Conservation (phyloP, 2,329 filamentous ascomycete genomes). For the Didymella segeticola region DNA sequence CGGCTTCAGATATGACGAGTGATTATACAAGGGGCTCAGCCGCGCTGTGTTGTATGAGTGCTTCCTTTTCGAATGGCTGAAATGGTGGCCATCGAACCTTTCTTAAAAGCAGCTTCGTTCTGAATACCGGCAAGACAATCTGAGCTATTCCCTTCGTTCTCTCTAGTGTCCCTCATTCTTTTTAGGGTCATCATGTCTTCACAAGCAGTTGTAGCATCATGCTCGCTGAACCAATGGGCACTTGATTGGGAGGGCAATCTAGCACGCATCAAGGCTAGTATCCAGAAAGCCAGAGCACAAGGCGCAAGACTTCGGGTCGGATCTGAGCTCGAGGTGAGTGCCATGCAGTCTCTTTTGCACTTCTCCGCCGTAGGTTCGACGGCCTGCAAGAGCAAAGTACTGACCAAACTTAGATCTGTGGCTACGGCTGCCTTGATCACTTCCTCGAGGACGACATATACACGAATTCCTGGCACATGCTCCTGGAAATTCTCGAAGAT, state of each 20-base stretch:
- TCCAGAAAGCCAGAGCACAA: conserved; percentile 61
- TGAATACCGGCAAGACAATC: neutral
- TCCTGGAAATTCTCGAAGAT: conserved; percentile 63
- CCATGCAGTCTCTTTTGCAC: conserved; percentile 52
- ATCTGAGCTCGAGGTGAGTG: neutral
- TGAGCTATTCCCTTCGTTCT: neutral
- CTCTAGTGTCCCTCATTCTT: neutral
- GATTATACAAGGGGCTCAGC: neutral
- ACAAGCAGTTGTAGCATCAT: conserved; percentile 1
- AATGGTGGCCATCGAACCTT: neutral
- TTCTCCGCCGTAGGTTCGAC: too few relatives aligned
- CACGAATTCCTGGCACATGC: conserved; percentile 1
- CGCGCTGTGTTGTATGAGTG: neutral
- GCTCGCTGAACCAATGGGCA: conserved; percentile 35
- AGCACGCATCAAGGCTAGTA: conserved; percentile 68
- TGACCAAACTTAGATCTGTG: neutral
- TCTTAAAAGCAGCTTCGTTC: neutral
- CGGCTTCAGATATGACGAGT: neutral
- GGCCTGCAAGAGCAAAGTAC: neutral
- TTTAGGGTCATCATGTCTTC: neutral
- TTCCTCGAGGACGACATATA: conserved; percentile 42
- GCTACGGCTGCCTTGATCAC: conserved; percentile 61
- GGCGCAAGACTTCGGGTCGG: neutral
- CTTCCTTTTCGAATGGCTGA: neutral
- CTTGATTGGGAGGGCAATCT: conserved; percentile 61